These are phyloP conservation scores for Myriosclerotinia curreyana DNA, from an alignment of 2,329 filamentous ascomycete species.

Conservation along the genomic window DNA sequence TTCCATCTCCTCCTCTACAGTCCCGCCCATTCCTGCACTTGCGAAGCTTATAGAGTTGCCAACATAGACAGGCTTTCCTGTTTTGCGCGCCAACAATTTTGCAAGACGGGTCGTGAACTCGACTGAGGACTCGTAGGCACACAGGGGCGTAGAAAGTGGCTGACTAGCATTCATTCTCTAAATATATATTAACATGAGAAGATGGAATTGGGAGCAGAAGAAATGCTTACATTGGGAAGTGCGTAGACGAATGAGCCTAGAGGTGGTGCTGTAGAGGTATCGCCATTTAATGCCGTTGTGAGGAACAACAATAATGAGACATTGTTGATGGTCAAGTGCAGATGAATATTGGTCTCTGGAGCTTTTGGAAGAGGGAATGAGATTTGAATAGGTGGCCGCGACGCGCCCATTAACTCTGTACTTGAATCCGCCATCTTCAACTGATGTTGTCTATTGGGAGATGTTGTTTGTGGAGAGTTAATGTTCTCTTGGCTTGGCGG, in stretches of 20 bases:
- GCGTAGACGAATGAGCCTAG: conserved; percentile 94
- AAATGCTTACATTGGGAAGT: conserved; percentile 71
- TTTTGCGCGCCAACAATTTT: conserved; percentile 73
- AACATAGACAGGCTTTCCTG: conserved; percentile 78
- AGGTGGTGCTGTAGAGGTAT: conserved; percentile 49
- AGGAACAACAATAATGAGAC: conserved; percentile 60
- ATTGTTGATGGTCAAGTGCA: conserved; percentile 56
- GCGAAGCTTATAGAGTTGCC: conserved; percentile 81
- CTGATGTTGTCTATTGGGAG: conserved; percentile 5
- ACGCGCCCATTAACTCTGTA: neutral
- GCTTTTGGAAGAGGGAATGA: conserved; percentile 60
- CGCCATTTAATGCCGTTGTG: conserved; percentile 55
- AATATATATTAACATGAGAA: conserved; percentile 24
- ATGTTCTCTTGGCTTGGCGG: conserved; percentile 1
- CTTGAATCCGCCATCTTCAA: conserved; percentile 2
- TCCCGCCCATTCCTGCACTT: conserved; percentile 70
- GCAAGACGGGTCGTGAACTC: conserved; percentile 87
- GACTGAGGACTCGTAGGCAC: conserved; percentile 68
- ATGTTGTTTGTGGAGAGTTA: conserved; percentile 2
- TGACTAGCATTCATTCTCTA: conserved; percentile 48
- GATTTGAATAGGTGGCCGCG: conserved; percentile 43
- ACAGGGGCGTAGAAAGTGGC: conserved; percentile 75
- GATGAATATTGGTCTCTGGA: conserved; percentile 58
- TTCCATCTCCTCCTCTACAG: conserved; percentile 91
- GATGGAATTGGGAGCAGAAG: conserved; percentile 5